Percentiles rank a stretch among this genome's conserved stretches.
Conservation (phyloP, 176 grass and related monocot species). For the Pharus latifolius region DNA sequence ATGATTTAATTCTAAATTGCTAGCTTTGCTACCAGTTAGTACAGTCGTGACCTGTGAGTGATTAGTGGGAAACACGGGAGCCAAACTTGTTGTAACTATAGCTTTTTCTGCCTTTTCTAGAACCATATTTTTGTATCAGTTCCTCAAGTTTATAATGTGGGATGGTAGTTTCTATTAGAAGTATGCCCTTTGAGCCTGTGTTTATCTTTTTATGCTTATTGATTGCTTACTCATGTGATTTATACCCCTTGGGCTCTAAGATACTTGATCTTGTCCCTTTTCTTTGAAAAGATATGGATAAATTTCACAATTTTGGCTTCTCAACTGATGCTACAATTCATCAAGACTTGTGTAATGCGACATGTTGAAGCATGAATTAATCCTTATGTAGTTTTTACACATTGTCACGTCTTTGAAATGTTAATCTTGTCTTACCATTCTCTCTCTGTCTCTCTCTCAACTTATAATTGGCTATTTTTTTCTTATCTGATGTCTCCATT, state of each 20-base stretch:
- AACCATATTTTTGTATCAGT: not conserved
- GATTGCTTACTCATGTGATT: not conserved
- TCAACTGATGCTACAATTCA: not conserved
- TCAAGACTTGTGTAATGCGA: not conserved
- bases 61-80: not conserved
- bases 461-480: not conserved
- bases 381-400: not conserved
- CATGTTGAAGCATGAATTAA: not conserved
- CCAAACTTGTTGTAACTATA: not conserved
- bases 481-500: conserved; percentile 6
- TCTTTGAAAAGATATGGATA: not conserved
- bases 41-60: too few relatives aligned
- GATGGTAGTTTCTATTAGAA: not conserved
- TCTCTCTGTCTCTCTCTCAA: not conserved
- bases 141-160: not conserved
- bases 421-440: not conserved
- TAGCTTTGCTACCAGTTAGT: too few relatives aligned
- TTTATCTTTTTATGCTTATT: not conserved
- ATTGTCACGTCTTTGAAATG: not conserved
- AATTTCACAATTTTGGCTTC: not conserved
- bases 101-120: not conserved
- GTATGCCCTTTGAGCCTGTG: not conserved
- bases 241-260: not conserved
- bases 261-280: not conserved
- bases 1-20: not conserved